Percentiles rank a stretch among this genome's conserved stretches.
These are phyloP conservation scores for Polygonum aviculare DNA, from an alignment of 148 eudicot genomes.

Conservation along the genomic window DNA sequence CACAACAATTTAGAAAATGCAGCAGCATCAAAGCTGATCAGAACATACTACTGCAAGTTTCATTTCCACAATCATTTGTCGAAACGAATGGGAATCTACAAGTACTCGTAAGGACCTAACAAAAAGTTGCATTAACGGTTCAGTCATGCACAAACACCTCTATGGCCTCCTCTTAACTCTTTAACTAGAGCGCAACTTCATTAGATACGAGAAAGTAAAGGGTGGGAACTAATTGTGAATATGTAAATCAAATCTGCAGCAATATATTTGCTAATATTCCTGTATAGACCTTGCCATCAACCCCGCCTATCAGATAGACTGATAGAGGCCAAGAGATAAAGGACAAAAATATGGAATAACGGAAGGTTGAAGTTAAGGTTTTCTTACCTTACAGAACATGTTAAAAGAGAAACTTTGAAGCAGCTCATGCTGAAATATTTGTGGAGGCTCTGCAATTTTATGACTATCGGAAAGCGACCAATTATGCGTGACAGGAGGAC, in stretches of 20 bases:
- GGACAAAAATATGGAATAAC: neutral
- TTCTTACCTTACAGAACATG: slow-evolving; percentile 89
- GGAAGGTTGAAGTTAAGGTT: neutral
- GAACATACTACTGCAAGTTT: neutral
- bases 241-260: neutral
- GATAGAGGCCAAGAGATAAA: neutral
- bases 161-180: neutral
- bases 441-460: slow-evolving; percentile 52
- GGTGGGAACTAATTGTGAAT: neutral
- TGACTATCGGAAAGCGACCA: slow-evolving; percentile 77
- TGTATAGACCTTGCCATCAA: slow-evolving; percentile 5
- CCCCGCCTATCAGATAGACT: neutral
- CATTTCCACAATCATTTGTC: neutral
- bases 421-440: slow-evolving; percentile 97
- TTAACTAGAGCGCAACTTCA: neutral
- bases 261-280: neutral
- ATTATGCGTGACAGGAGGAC: slow-evolving; percentile 90
- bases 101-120: neutral
- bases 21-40: neutral
- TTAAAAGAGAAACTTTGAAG: slow-evolving; percentile 90
- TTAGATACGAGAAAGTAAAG: no score
- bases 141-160: neutral
- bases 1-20: neutral
- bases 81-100: neutral
- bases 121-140: neutral